Percentiles rank a stretch among this genome's conserved stretches.
phyloP scores from a whole-genome alignment of 805 yeast genomes.

The Myxozyma mucilagina region DNA sequence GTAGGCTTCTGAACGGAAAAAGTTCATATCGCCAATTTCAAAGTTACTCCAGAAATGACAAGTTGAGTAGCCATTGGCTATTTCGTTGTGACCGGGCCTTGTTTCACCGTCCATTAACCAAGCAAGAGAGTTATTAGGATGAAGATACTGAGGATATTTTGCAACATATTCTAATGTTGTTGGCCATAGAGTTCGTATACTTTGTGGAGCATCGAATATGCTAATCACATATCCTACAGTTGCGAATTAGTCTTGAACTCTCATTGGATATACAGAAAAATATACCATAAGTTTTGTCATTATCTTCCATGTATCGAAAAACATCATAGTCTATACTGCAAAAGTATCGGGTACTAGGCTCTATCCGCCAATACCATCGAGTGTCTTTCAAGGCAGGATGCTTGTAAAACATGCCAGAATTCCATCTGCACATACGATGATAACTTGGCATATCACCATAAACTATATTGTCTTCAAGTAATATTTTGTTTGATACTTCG shows the following conservation, averaged over 20 bases:
- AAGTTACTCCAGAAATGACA: slow-evolving; percentile 93
- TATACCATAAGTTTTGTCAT: slow-evolving; percentile 73
- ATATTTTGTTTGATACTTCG: slow-evolving; percentile 44
- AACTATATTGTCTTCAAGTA: slow-evolving; percentile 49
- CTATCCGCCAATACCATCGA: slow-evolving; percentile 78
- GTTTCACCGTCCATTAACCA: slow-evolving; percentile 62
- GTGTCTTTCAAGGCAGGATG: slow-evolving; percentile 62
- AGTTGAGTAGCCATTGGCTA: slow-evolving; percentile 60
- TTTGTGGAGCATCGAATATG: slow-evolving; percentile 67
- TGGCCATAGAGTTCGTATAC: slow-evolving; percentile 67
- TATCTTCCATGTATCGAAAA: slow-evolving; percentile 48
- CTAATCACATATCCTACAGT: slow-evolving; percentile 56
- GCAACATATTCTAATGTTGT: slow-evolving; percentile 61
- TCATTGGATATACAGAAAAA: slow-evolving; percentile 40
- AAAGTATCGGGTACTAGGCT: slow-evolving; percentile 68
- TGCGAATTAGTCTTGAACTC: slow-evolving; percentile 51
- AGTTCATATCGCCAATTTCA: slow-evolving; percentile 83
- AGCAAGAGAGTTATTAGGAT: slow-evolving; percentile 59
- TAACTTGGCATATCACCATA: slow-evolving; percentile 65
- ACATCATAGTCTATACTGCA: slow-evolving; percentile 70
- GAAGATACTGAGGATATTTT: slow-evolving; percentile 57
- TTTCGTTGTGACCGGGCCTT: slow-evolving; percentile 50
- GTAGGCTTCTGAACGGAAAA: slow-evolving; percentile 69
- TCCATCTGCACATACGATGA: slow-evolving; percentile 84
- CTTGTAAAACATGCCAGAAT: slow-evolving; percentile 62